Evolutionary conservation across 2,329 filamentous ascomycete species (phyloP), one percentile per base, ranked within the genome.

Genomic region (Xylariales sp.): DNA sequence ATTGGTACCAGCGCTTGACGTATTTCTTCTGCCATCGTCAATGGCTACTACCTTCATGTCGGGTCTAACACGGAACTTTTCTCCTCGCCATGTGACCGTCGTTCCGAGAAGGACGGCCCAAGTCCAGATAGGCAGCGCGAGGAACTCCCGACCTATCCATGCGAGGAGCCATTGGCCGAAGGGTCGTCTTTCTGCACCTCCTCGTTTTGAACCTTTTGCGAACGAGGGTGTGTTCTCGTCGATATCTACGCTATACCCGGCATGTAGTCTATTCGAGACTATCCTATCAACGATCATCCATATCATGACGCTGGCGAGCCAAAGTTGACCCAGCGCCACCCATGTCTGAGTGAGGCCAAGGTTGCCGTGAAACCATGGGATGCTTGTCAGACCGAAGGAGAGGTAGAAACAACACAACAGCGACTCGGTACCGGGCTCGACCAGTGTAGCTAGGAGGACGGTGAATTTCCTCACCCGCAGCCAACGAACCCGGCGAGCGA

Each of bases 401-500:
- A 89, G 80, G 56, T 94, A 89, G 1, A 82, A 65, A 16, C 84
- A 88, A 64, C 89, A 96, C 0, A 97, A 59, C 24, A 98, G 76
- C 20, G 84, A 85, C 62, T 98, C 93, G 1, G 94, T 89, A 2
- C 89, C 90, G 0, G 91, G 93, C 59, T 98, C 93, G 3, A 96
- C 87, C 1, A 96, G 69, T 0, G 94, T 97, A 0, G 93, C 94
- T 0, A 85, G 71, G 2, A 88, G 75, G 11, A 98, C 93, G 0
- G 91, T 96, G 69, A 88, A 97, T 62, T 98, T 98, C 33, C 93
- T 76, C 1, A 95, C 94, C 5, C 93, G 80, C 18, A 97, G 70
- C 93, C 93, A 98, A 38, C 93, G 78, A 4, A 90, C 83, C 18
- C 93, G 78, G 10, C 93, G 82, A 4, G 83, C 85, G 33, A 87